A percentile compares a stretch with the other conserved stretches of the same genome.
Evolutionary conservation across 441 rosid species (phyloP).

Genomic region (Hypseocharis bilobata): DNA sequence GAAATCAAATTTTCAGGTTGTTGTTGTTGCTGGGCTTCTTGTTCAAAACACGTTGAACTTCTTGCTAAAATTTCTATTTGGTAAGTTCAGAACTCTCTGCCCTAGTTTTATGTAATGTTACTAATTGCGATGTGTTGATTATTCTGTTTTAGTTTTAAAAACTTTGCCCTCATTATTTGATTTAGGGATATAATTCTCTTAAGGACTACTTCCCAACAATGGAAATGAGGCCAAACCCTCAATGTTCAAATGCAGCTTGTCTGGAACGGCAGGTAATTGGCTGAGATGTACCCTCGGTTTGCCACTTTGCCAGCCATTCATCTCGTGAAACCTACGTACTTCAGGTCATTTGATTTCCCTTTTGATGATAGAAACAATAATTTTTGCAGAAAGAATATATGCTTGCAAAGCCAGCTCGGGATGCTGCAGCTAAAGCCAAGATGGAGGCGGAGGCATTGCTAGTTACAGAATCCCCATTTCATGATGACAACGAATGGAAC

Average conservation of each 20-base stretch:
- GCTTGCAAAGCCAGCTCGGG: conserved; percentile 70
- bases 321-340: conserved; percentile 3
- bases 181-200: conserved; percentile 91
- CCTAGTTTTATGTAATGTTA: not conserved
- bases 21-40: conserved; percentile 92
- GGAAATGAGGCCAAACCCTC: conserved; percentile 94
- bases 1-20: conserved; percentile 54
- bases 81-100: conserved; percentile 31
- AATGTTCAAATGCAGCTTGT: conserved; percentile 81
- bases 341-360: conserved; percentile 5
- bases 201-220: conserved; percentile 92
- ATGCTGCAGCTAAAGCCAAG: conserved; percentile 82
- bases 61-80: conserved; percentile 69
- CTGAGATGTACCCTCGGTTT: conserved; percentile 11
- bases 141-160: conserved; percentile 9
- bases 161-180: conserved; percentile 21
- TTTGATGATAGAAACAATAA: conserved; percentile 1
- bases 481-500: conserved; percentile 83
- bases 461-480: conserved; percentile 50
- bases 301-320: not conserved
- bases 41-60: conserved; percentile 85
- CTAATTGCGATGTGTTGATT: not conserved
- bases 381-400: conserved; percentile 61
- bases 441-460: conserved; percentile 56
- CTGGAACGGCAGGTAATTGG: conserved; percentile 73